Evolutionary conservation across 1,284 basidiomycete species (phyloP), one percentile per base, ranked within the genome.

Genomic region (Phylloboletellus chloephorus): DNA sequence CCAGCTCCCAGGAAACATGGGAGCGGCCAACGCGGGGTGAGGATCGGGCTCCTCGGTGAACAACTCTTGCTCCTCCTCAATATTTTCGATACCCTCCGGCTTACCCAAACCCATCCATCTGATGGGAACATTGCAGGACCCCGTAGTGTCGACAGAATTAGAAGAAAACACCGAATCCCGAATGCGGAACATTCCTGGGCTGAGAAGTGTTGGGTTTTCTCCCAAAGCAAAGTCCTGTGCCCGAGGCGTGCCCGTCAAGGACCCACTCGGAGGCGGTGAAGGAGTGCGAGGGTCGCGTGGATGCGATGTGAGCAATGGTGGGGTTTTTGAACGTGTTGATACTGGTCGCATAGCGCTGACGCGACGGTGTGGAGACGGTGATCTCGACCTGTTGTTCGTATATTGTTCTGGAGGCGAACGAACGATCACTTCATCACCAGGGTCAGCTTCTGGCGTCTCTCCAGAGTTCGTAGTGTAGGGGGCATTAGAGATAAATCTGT

Each of bases 151-250:
- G 23, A 51, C 39, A 20, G 59, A 64, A 39, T 58, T 66, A 9
- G 67, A 62, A 15, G 76, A 78, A 48, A 77, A 67, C 9, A 64
- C 68, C 11, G 78, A 78, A 51, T 79, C 77, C 37, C 77, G 64
- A 52, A 61, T 52, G 36, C 56, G 60, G 39, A 77, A 78, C 36
- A 69, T 67, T 21, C 66, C 67, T 6, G 69, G 60, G 28, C 69
- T 67, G 12, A 78, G 63, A 36, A 77, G 61, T 20, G 60, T 47
- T 10, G 64, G 37, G 26, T 53, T 59, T 34, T 63, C 63, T 26
- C 60, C 51, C 34, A 46, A 38, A 12, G 13, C 36, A 21, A 50
- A 43, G 29, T 52, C 60, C 45, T 50, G 61, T 28, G 21, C 30
- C 20, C 48, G 54, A 46, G 49, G 35, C 20, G 39, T 26, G 32